Percentiles rank a stretch among this genome's conserved stretches.
These are phyloP conservation scores for Fonsecaea erecta DNA, from an alignment of 2,329 filamentous ascomycete genomes.

Conservation along the genomic window DNA sequence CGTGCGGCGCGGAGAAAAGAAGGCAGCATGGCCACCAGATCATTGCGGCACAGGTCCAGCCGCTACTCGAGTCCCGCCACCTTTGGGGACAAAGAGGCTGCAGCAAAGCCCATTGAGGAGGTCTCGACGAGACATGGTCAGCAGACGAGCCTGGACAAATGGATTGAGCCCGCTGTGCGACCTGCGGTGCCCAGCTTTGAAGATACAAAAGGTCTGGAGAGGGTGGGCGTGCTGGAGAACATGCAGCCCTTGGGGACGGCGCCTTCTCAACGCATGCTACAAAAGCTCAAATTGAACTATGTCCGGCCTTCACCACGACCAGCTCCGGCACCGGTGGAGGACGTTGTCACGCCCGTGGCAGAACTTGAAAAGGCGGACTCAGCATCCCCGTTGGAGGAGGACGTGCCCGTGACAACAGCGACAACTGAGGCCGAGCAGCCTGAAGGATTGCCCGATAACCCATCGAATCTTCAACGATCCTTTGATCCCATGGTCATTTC, in stretches of 20 bases:
- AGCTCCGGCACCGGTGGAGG: conserved; percentile 32
- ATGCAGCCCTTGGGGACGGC: conserved; percentile 81
- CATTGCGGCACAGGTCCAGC: conserved; percentile 37
- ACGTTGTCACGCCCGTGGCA: conserved; percentile 24
- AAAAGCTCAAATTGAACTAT: conserved; percentile 51
- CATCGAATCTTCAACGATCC: conserved; percentile 20
- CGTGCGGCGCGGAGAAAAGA: conserved; percentile 32
- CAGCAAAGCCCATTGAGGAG: conserved; percentile 32
- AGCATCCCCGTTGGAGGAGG: conserved; percentile 25
- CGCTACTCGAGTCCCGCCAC: conserved; percentile 37
- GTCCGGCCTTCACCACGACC: conserved; percentile 33
- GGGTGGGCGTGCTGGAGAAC: conserved; percentile 76
- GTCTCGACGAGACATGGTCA: conserved; percentile 29
- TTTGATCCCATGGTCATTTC: conserved; percentile 33
- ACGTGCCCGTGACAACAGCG: neutral
- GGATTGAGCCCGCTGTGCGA: conserved; percentile 63
- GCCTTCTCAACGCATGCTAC: conserved; percentile 67
- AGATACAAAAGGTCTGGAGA: conserved; percentile 72
- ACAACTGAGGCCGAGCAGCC: conserved; percentile 16
- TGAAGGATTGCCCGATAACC: conserved; percentile 22
- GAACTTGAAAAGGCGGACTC: conserved; percentile 33
- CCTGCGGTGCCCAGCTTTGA: conserved; percentile 70
- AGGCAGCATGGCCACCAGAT: conserved; percentile 36
- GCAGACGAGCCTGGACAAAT: conserved; percentile 45
- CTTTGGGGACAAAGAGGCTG: conserved; percentile 31